These are phyloP conservation scores for Tricholomella constricta DNA, from an alignment of 768 basidiomycete genomes.

Conservation along the genomic window DNA sequence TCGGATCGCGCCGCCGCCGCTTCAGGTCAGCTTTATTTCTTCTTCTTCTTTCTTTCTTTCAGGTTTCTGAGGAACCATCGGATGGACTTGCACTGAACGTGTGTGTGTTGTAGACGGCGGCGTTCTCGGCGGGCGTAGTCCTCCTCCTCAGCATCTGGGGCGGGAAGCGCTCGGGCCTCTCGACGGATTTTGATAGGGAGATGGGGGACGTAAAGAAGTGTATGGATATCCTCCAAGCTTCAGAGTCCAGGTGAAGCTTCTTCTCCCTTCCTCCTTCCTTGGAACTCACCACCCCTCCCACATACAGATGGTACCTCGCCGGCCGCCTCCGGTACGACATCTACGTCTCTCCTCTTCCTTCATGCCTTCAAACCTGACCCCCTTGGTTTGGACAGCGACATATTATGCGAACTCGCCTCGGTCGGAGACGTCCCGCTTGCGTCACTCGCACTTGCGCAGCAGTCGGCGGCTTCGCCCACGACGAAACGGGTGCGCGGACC, in stretches of 20 bases:
- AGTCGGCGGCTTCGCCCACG: constrained; percentile 33
- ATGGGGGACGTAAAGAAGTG: constrained; percentile 67
- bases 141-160: constrained; percentile 71
- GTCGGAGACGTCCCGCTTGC: constrained; percentile 69
- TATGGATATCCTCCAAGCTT: constrained; percentile 49
- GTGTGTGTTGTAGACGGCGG: constrained; percentile 34
- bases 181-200: constrained; percentile 51
- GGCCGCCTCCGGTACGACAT: constrained; percentile 45
- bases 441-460: no score
- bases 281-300: not conserved
- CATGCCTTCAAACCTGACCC: constrained; percentile 6
- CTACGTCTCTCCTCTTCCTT: constrained; percentile 18
- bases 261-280: not conserved
- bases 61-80: no score
- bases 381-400: constrained; percentile 49
- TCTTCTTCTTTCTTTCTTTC: no score
- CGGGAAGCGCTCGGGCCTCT: constrained; percentile 52
- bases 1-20: constrained; percentile 29
- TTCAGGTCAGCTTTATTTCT: constrained; percentile 30
- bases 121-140: constrained; percentile 53
- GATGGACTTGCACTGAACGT: no score
- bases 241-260: constrained; percentile 34
- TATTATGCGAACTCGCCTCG: constrained; percentile 68
- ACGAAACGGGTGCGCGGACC: constrained; percentile 62
- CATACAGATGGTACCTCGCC: constrained; percentile 39